phyloP scores from a whole-genome alignment of 1,284 basidiomycete genomes.

The Sporisorium graminicola region DNA sequence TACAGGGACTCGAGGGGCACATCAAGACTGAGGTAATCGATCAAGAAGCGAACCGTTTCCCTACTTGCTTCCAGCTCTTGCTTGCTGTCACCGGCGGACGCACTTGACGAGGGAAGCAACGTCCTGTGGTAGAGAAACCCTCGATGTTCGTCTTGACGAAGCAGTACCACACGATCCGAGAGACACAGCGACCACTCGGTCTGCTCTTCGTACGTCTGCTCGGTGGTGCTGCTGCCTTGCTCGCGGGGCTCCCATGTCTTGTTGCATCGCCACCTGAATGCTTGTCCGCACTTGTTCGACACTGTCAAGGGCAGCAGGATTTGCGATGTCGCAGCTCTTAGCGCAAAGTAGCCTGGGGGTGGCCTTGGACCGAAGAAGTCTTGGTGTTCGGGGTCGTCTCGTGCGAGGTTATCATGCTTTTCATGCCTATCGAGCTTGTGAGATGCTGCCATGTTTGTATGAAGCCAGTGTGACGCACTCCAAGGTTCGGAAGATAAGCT shows the following conservation, averaged over 20 bases:
- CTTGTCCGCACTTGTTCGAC: constrained; percentile 68
- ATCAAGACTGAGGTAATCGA: constrained; percentile 89
- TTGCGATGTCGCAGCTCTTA: constrained; percentile 46
- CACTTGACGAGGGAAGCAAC: constrained; percentile 26
- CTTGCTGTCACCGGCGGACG: neutral
- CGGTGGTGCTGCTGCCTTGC: constrained; percentile 1
- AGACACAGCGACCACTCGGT: constrained; percentile 68
- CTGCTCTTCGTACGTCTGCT: constrained; percentile 21
- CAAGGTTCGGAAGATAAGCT: neutral
- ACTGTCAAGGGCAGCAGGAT: constrained; percentile 63
- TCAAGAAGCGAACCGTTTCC: constrained; percentile 80
- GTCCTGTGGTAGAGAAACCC: constrained; percentile 62
- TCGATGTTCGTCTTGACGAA: constrained; percentile 60
- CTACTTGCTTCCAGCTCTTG: neutral
- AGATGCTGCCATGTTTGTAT: neutral
- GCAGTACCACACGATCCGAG: constrained; percentile 64
- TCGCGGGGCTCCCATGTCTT: constrained; percentile 46
- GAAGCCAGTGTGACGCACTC: neutral
- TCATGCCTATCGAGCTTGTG: constrained; percentile 10
- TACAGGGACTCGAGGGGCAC: constrained; percentile 83
- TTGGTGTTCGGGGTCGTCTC: constrained; percentile 15
- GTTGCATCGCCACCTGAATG: constrained; percentile 64
- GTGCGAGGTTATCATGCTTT: constrained; percentile 8
- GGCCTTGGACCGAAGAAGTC: constrained; percentile 50
- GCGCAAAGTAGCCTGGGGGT: constrained; percentile 42